Percentiles rank a stretch among this genome's conserved stretches.
Conservation (phyloP, 305 asterid species). For the Solanum chacoense region DNA sequence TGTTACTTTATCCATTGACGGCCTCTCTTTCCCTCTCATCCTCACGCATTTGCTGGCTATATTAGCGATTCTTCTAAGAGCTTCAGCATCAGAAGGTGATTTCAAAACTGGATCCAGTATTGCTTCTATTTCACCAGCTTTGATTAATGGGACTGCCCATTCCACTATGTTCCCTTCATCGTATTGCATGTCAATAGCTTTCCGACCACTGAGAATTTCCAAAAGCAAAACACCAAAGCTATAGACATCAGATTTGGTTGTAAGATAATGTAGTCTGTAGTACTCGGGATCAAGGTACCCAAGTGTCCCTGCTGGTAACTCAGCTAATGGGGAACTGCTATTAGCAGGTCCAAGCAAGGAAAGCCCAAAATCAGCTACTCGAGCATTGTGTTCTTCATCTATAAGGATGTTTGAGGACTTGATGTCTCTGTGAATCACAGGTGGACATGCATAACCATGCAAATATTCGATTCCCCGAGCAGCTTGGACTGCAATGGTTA, state of each 20-base stretch:
- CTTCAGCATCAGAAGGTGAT: conserved; percentile 49
- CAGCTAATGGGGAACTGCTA: conserved; percentile 71
- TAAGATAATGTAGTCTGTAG: conserved; percentile 67
- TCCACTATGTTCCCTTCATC: conserved; percentile 74
- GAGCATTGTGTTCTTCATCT: conserved; percentile 78
- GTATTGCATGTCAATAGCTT: conserved; percentile 67
- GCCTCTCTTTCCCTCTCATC: conserved; percentile 87
- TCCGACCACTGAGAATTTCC: conserved; percentile 67
- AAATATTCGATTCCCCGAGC: conserved; percentile 73
- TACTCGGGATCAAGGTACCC: conserved; percentile 83
- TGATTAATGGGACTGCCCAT: conserved; percentile 77
- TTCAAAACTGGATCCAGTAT: conserved; percentile 48
- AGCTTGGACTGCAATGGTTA: conserved; percentile 75
- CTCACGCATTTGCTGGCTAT: conserved; percentile 68
- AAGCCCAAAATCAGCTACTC: conserved; percentile 75
- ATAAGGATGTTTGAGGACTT: conserved; percentile 71
- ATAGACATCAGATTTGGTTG: conserved; percentile 71
- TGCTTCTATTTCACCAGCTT: conserved; percentile 42
- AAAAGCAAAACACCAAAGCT: conserved; percentile 73
- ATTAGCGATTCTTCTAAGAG: conserved; percentile 51
- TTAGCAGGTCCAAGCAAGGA: conserved; percentile 64
- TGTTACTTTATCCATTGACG: conserved; percentile 76
- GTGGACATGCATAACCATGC: conserved; percentile 86
- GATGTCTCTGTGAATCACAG: conserved; percentile 73
- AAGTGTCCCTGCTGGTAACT: conserved; percentile 69